Base-by-base conservation (phyloP, 2,329 filamentous ascomycete species). In the Sclerotiophoma versabilis region DNA sequence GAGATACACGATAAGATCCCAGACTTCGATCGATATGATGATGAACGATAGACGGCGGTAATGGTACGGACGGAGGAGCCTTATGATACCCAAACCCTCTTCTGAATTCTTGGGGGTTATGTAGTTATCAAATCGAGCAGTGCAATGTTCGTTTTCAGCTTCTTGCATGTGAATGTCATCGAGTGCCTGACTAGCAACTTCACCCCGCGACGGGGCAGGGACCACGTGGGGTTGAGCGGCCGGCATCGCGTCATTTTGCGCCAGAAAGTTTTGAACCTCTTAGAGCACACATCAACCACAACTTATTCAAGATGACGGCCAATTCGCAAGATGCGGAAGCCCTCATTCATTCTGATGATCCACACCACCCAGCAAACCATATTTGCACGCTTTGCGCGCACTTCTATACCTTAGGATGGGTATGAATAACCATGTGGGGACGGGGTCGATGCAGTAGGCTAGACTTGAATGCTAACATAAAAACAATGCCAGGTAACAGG, bases 341-440 rank as follows among this genome's bases (percentile, higher is more conserved):
- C 49, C 79, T 88, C 62, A 78, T 88, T 50, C 79, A 76, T 58
- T 88, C 85, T 2, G 63, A 77, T 25, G 87, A 97, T 73, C 88
- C 90, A 5, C 81, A 92, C 57, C 95, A 99, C 77, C 95, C 95
- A 19, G 93, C 95, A 63, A 99, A 99, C 79, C 84, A 96, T 68
- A 97, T 97, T 64, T 95, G 93, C 60, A 88, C 90, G 41, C 84
- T 99, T 42, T 99, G 95, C 80, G 89, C 90, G 70, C 95, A 93
- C 74, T 99, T 99, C 79, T 99, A 96, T 85, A 91, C 84, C 15
- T 82, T 96, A 66, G 95, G 95, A 66, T 98, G 95, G 93, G 93
- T 85, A 71, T 49, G 60, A 42, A 14, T 47, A 32, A 38, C 43
- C 43, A 36, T 12, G 23, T 47, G 33, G n/a, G 32, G 30, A 62